Evolutionary conservation across 768 basidiomycete genomes (phyloP).

Genomic region (Kwoniella sp.): DNA sequence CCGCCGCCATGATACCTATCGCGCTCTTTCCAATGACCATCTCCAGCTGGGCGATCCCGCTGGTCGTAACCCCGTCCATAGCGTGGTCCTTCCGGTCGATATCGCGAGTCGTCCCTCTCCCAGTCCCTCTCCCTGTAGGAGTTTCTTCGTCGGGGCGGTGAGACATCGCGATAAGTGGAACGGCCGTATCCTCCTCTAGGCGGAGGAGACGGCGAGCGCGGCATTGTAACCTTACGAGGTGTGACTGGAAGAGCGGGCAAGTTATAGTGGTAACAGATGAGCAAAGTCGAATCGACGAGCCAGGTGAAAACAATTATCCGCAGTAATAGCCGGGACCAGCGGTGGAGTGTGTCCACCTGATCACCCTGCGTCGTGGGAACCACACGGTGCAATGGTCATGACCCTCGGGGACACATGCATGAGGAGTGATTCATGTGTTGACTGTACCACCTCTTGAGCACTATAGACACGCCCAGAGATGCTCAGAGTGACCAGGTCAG

Average conservation of each 20-base stretch:
- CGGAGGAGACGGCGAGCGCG: conserved; percentile 23
- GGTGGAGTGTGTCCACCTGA: conserved; percentile 26
- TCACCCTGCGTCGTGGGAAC: not conserved
- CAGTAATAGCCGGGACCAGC: conserved; percentile 8
- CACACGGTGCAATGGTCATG: too few species aligned
- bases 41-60: not conserved
- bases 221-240: conserved; percentile 13
- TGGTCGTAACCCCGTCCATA: conserved; percentile 6
- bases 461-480: too few species aligned
- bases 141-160: conserved; percentile 6
- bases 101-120: conserved; percentile 14
- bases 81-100: conserved; percentile 9
- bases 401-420: too few species aligned
- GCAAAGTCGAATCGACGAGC: too few species aligned
- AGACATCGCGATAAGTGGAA: conserved; percentile 11
- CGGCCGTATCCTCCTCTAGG: conserved; percentile 4
- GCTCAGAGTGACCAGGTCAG: conserved; percentile 11
- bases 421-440: too few species aligned
- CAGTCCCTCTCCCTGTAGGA: not conserved
- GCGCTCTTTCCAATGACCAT: not conserved
- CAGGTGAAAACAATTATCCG: too few species aligned
- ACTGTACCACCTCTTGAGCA: too few species aligned
- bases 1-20: not conserved
- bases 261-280: too few species aligned
- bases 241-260: not conserved